Evolutionary conservation across 768 basidiomycete species (phyloP), one percentile per base, ranked within the genome.

Genomic region (Pulveroboletus frians): DNA sequence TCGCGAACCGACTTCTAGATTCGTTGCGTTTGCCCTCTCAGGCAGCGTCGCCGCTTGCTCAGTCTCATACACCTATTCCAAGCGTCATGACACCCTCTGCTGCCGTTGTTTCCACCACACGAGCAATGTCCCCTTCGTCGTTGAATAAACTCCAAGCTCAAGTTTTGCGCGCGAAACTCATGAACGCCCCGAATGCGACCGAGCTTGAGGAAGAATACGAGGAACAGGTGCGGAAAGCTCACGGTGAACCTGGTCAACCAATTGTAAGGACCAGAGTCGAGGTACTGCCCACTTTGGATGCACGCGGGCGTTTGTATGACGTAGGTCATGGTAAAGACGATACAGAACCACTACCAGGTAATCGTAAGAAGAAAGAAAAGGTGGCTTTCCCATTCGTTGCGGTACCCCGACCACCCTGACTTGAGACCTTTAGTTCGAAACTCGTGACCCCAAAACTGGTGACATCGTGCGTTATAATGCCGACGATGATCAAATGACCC

Each of bases 101-200:
- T 18, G 58, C 64, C 20, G 51, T 59, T 11, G 51, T 58, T 46
- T 58, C 70, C 9, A 71, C 64, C 21, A 60, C 50, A 10, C 75
- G 83, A 5, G 76, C 76, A 1, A 61, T 88, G 47, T 87, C 87
- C 0, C 83, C 85, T 3, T 85, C 85, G 1, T 88, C 87, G 14
- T 71, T 98, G 39, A 98, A 99, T 66, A 88, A 83, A 61, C 69
- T 99, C 2, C 95, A 99, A 67, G 95, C 95, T 4, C 85, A 85
- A 57, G 93, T 96, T 2, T 72, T 99, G 9, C 84, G 91, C 31
- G 94, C 96, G 4, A 94, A 88, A 64, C 75, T 99, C 29, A 87
- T 88, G 78, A 83, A 79, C 29, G 76, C 81, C n/a, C 76, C 86
- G 2, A 78, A 92, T 59, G 89, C 92, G 8, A 79, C 77, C 18